phyloP scores from a whole-genome alignment of 257 asterid species.

The Fraxinus americana region DNA sequence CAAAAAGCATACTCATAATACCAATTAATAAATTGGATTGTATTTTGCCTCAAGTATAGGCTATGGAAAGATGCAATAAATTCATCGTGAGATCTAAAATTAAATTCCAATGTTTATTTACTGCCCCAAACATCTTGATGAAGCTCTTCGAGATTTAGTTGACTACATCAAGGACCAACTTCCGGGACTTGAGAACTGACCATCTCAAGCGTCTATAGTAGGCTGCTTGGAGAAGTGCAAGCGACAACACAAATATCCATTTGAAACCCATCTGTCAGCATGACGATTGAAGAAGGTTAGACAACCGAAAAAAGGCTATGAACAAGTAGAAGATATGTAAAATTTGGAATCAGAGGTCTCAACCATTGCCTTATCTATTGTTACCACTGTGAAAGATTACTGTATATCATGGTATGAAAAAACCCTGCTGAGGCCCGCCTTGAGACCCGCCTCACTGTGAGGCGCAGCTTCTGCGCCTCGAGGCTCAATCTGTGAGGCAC shows the following conservation, averaged over 20 bases:
- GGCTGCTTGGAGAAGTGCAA: conserved; percentile 72
- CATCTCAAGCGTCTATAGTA: conserved; percentile 67
- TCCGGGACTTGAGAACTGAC: conserved; percentile 69
- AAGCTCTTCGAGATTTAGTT: conserved; percentile 35
- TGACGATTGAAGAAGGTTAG: conserved; percentile 14
- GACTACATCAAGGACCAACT: conserved; percentile 71
- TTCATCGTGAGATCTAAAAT: not conserved
- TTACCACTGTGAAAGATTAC: not conserved
- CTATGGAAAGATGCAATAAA: not conserved
- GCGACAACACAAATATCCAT: conserved; percentile 66
- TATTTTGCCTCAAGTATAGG: not conserved
- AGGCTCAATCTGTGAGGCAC: no score
- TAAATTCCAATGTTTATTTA: conserved; percentile 12
- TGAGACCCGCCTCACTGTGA: no score
- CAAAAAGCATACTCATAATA: not conserved
- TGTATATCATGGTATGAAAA: no score
- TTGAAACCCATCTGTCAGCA: conserved; percentile 70
- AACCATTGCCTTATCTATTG: not conserved
- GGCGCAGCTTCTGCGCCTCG: no score
- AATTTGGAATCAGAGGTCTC: not conserved
- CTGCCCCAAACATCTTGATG: not conserved
- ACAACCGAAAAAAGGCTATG: no score
- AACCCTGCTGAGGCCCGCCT: no score
- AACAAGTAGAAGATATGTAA: no score
- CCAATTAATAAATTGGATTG: not conserved